Conservation (phyloP, 2,329 filamentous ascomycete genomes). For the Colletotrichum truncatum region DNA sequence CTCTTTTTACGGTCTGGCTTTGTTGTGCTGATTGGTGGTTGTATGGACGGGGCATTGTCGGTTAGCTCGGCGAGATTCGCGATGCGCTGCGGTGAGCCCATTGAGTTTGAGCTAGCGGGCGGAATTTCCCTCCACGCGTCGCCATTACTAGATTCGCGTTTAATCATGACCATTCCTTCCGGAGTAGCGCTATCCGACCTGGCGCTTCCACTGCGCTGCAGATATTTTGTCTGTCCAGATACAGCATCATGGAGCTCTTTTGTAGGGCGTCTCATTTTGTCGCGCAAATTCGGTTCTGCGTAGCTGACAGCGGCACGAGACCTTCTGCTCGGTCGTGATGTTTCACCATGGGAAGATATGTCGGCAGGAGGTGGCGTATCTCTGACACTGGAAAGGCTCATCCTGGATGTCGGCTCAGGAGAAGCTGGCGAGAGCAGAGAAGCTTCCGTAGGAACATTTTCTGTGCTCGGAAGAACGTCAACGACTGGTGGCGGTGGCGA, state of each 20-base stretch:
- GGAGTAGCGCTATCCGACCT: constrained; percentile 48
- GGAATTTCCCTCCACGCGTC: constrained; percentile 43
- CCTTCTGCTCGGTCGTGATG: constrained; percentile 72
- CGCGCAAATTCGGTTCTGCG: constrained; percentile 81
- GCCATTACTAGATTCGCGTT: constrained; percentile 42
- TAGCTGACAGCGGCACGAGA: constrained; percentile 78
- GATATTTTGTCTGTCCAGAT: constrained; percentile 66
- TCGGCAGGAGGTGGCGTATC: constrained; percentile 70
- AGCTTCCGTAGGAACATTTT: constrained; percentile 48
- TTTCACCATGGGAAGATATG: constrained; percentile 64
- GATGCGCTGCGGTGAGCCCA: not conserved
- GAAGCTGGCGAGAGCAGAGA: constrained; percentile 57
- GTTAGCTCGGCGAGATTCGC: constrained; percentile 51
- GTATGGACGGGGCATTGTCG: constrained; percentile 44
- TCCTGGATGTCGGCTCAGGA: constrained; percentile 51
- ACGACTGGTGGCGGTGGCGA: constrained; percentile 17
- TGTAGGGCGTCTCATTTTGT: constrained; percentile 85
- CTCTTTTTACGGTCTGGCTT: constrained; percentile 52
- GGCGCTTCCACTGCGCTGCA: constrained; percentile 36
- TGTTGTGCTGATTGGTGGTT: constrained; percentile 42
- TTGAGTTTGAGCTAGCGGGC: constrained; percentile 5
- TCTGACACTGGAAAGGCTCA: constrained; percentile 48
- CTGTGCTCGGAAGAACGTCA: constrained; percentile 31
- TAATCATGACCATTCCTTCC: constrained; percentile 40
- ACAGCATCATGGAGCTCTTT: constrained; percentile 82